Conservation (phyloP, 2,329 filamentous ascomycete genomes). For the Colletotrichum tropicale region DNA sequence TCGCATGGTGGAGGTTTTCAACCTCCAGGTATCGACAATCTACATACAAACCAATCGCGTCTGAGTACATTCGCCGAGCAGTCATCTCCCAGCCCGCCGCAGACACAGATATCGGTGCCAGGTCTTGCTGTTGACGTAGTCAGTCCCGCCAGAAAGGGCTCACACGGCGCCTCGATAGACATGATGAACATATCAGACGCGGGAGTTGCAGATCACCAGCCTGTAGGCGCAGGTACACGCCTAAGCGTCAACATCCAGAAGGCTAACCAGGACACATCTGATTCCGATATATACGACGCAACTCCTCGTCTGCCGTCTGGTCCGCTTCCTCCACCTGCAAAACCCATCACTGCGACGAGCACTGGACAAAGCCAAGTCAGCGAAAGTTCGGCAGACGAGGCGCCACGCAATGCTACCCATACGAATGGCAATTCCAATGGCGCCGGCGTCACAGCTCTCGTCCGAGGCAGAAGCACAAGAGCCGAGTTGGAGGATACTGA, state of each 20-base stretch:
- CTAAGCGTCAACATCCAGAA: conserved; percentile 22
- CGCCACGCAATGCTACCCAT: conserved; percentile 15
- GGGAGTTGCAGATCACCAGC: neutral
- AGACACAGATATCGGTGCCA: neutral
- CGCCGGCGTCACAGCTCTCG: neutral
- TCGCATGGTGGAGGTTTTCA: neutral
- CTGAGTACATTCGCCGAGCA: neutral
- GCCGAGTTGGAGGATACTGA: conserved; percentile 46
- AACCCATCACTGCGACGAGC: conserved; percentile 10
- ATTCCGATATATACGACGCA: conserved; percentile 35
- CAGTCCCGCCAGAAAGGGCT: neutral
- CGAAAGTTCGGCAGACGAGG: conserved; percentile 14
- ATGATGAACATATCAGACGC: neutral
- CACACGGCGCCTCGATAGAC: neutral
- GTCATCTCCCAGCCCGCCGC: neutral
- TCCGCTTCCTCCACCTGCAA: neutral
- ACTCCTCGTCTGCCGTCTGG: conserved; percentile 28
- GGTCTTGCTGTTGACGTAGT: neutral
- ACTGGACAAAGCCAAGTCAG: conserved; percentile 19
- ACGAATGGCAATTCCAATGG: conserved; percentile 18
- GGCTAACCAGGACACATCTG: conserved; percentile 24
- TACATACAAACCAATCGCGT: neutral
- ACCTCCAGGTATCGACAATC: neutral
- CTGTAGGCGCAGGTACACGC: neutral
- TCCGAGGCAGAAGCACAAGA: conserved; percentile 24